Evolutionary conservation across 176 grass and related monocot genomes (phyloP), one percentile per base, ranked within the genome.

Genomic region (Carex cristatella): DNA sequence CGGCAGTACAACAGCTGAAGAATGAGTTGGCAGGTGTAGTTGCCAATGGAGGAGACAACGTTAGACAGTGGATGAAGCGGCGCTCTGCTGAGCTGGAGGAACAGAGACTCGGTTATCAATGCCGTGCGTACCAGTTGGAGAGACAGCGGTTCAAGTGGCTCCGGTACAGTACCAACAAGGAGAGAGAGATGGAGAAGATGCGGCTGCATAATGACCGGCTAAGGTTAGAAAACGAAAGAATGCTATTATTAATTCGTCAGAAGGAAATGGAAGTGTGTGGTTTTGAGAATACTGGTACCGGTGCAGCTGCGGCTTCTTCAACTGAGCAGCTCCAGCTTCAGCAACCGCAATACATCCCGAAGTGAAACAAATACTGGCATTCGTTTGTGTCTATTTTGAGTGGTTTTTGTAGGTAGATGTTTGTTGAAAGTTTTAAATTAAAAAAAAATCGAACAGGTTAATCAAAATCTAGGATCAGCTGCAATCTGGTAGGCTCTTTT

Each of bases 221-320:
- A 10, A 77, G 85, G 80, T 78, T 98, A 40, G 89, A 98, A 60
- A 80, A 84, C 55, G 88, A 87, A 1, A 93, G 90, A 82, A 88
- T 98, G 96, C 86, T 94, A 53, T 88, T 99, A 2, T 30, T 92
- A 54, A 91, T 99, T 87, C 91, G 93, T 1, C 91, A 88, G 66
- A 92, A 81, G 83, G 93, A 95, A 32, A 44, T 95, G 46, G 93
- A 99, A 53, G 55, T 94, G 18, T 84, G 80, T 62, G 46, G 78
- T 51, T 81, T 60, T 15, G 89, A 90, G 61, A 65, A 69, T 54
- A 87, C 86, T 13, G 46, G 4, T 46, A 46, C 4, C n/a, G 19
- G 63, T 31, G 33, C 82, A 66, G 38, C 86, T 9, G 55, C 67
- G 0, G 72, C 73, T 32, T 83, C 71, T 64, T 77, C 80, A 3